phyloP scores from a whole-genome alignment of 768 basidiomycete genomes.

The Lyophyllum semitale region DNA sequence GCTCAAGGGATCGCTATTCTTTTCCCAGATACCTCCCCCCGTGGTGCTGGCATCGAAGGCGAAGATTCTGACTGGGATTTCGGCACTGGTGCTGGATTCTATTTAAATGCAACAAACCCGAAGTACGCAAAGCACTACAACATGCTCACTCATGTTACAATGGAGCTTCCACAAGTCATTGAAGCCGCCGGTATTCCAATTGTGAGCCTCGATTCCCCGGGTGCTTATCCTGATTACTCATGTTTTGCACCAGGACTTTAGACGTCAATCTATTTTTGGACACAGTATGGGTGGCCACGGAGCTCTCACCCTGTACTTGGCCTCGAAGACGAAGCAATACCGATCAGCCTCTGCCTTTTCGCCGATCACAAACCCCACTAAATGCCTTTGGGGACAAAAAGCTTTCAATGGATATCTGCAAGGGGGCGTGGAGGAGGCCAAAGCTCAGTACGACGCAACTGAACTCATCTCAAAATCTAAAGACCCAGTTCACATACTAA shows the following conservation, averaged over 20 bases:
- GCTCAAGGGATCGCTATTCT: conserved; percentile 86
- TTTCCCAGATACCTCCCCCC: conserved; percentile 94
- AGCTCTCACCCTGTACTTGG: conserved; percentile 87
- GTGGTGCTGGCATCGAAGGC: conserved; percentile 84
- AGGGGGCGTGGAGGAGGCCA: conserved; percentile 77
- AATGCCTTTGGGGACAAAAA: conserved; percentile 90
- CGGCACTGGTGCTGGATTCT: conserved; percentile 95
- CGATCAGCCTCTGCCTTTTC: conserved; percentile 89
- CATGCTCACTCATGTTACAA: conserved; percentile 84
- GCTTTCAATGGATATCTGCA: conserved; percentile 86
- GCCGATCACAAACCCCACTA: conserved; percentile 82
- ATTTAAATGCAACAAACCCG: conserved; percentile 84
- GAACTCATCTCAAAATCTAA: conserved; percentile 68
- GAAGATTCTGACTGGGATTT: conserved; percentile 89
- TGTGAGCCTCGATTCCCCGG: conserved; percentile 42
- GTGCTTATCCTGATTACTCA: not conserved
- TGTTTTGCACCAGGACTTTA: conserved; percentile 62
- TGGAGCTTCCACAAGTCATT: conserved; percentile 83
- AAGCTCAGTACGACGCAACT: conserved; percentile 78
- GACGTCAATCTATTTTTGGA: conserved; percentile 86
- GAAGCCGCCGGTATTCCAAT: conserved; percentile 74
- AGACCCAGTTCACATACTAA: conserved; percentile 72
- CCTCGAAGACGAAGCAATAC: conserved; percentile 70
- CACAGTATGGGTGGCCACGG: conserved; percentile 99
- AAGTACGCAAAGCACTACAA: conserved; percentile 78